Base-by-base conservation (phyloP, 83 land plant genomes). In the Picea engelmannii region DNA sequence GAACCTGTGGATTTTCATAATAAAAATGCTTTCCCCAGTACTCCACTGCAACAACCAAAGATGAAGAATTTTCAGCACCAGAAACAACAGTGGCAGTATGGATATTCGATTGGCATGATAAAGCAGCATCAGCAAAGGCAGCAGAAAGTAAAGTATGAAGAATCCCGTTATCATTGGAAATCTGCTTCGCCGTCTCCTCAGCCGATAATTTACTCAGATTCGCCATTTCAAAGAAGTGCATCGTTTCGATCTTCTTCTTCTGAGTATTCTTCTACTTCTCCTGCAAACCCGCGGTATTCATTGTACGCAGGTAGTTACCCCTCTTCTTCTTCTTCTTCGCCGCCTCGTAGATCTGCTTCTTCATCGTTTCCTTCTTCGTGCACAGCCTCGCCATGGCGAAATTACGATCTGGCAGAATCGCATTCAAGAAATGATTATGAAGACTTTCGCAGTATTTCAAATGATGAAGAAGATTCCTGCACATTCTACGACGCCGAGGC, bases 311-410 rank as follows among this genome's bases (percentile, higher is more conserved):
- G 42, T 10, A 20, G 76, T 42, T 17, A 5, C n/a, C 76, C 76
- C n/a, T 71, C 76, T 0, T 71, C 76, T 2, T 71, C 76, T 2
- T 71, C 76, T 71, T 49, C 76, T 71, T 71, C 76, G 0, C 44
- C 52, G 55, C 55, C 55, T 49, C 55, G 49, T 0, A 20, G 47
- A 0, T 71, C 75, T 42, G 40, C 55, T 40, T 71, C 52, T 44
- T 71, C 73, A 0, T 5, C 73, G 21, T 71, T 44, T 71, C 76
- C 13, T 18, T 71, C 23, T 71, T 42, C 76, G 1, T 20, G 23
- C 52, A 20, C 20, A 10, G 73, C 44, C 20, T 49, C 55, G 55
- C 55, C 55, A 49, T 49, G 55, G 55, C 55, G 11, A 9, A 49
- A 49, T 49, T 49, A 10, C 55, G 55, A 49, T 49, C 55, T 49